phyloP scores from a whole-genome alignment of 2,329 filamentous ascomycete species.

The Aspergillus sp. region DNA sequence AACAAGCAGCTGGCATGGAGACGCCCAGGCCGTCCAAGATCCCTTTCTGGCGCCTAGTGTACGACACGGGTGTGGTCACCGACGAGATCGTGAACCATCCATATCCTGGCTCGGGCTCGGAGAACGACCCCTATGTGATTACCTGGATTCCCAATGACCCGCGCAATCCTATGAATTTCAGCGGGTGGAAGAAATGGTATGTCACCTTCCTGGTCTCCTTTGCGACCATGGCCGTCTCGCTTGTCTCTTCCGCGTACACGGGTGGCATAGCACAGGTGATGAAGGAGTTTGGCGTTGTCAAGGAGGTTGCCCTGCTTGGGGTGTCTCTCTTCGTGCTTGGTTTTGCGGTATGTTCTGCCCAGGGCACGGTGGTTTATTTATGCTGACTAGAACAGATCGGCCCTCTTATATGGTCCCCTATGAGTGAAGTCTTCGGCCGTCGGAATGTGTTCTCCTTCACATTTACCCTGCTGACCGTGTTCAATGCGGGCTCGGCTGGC shows the following conservation, averaged over 20 bases:
- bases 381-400: slow-evolving; percentile 15
- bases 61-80: slow-evolving; percentile 23
- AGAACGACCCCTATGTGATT: slow-evolving; percentile 31
- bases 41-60: slow-evolving; percentile 20
- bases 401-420: slow-evolving; percentile 32
- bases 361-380: not conserved
- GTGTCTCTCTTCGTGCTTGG: slow-evolving; percentile 37
- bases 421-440: slow-evolving; percentile 26
- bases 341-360: slow-evolving; percentile 23
- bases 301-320: slow-evolving; percentile 29
- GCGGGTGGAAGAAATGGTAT: slow-evolving; percentile 25
- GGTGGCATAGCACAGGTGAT: slow-evolving; percentile 27
- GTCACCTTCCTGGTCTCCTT: slow-evolving; percentile 28
- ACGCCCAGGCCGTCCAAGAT: slow-evolving; percentile 13
- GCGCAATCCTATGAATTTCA: slow-evolving; percentile 32
- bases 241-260: slow-evolving; percentile 32
- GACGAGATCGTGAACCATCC: slow-evolving; percentile 18
- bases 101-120: slow-evolving; percentile 28
- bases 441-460: slow-evolving; percentile 21
- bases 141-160: slow-evolving; percentile 31
- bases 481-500: slow-evolving; percentile 52
- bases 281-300: slow-evolving; percentile 19
- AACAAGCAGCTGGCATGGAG: slow-evolving; percentile 6
- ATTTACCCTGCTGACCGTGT: slow-evolving; percentile 42
- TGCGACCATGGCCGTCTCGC: slow-evolving; percentile 29